Evolutionary conservation across 768 basidiomycete species (phyloP), one percentile per base, ranked within the genome.

Genomic region (Ramaria rubella): DNA sequence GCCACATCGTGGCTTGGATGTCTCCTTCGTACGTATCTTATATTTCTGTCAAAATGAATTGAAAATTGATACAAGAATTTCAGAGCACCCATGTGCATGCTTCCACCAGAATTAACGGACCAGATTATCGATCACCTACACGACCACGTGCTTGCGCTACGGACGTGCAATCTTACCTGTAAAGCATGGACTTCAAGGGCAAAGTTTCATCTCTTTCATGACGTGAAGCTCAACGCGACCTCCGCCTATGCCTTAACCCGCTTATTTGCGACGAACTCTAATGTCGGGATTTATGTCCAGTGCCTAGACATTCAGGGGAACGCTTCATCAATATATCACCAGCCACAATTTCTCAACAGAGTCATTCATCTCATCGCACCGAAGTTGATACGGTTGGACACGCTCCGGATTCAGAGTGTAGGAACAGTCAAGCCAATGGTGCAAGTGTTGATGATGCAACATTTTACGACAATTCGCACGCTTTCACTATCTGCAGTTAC

Each of bases 121-220:
- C 64, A 72, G 55, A 73, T 77, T 61, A 67, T 78, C 63, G 77
- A 77, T 67, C 68, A 76, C 59, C 67, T 77, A 33, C 62, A 72
- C 63, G 67, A 72, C 60, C 70, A 75, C 55, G 60, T 60, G 19
- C 3, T 51, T 38, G 59, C 70, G 19, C 63, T 77, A 45, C 61
- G 51, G 42, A 55, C 55, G 34, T 77, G 76, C 57, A 66, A 75
- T 3, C 67, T 69, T 49, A 73, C 76, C 2, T 70, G 67, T 61
- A 65, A 66, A 2, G 65, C 71, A 30, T 78, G 76, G 75, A 68
- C 73, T 12, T 69, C 71, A 12, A 64, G 71, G 1, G 70, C 70
- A 57, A 68, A 75, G 4, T 62, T 66, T 52, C 75, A 76, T 55
- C 63, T 77, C 29, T 78, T 78, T 67, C 63, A 27, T 26, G 46